Base-by-base conservation (phyloP, 1,139 yeast species). In the Pneumocystis canis region DNA sequence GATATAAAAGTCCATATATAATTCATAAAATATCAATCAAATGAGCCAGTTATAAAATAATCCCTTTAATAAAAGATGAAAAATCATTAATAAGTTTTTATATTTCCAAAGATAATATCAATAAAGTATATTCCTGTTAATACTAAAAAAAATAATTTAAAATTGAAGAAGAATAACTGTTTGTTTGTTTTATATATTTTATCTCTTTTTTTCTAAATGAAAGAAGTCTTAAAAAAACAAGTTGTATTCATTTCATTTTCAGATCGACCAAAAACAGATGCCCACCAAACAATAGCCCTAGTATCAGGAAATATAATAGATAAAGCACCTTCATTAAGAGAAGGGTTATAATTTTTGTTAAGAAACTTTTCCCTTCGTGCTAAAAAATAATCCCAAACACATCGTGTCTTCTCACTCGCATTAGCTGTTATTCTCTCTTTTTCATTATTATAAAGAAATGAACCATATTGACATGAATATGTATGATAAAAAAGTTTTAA, bases 391-490 rank as follows among this genome's bases (percentile, higher is more conserved):
- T 89, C 96, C 98, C 98, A 92, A 1, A 87, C 96, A 14, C 94
- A 84, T 28, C 87, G 78, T 0, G 97, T 87, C 18, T 78, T 75
- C 1, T 75, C 71, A 7, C 70, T 72, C 0, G 81, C 74, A 16
- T 77, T 71, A 32, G 77, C 74, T 35, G 73, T 74, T 9, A 75
- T 70, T 58, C 83, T 73, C 66, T 89, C 96, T 60, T 76, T 73
- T 70, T 92, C 96, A 54, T 81, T 80, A 71, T 92, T 87, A 69
- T 82, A 83, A 61, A 94, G 73, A 70, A 92, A 92, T 0, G 96
- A 83, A 2, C 98, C 98, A 73, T 89, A 92, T 72, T 92, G 98
- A 71, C 97, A 89, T 0, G 97, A 87, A 71, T 90, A 89, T 60
- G 87, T 77, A 73, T 92, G 98, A 71, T 92, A 92, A 41, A 89